These are phyloP conservation scores for Schizosaccharomyces cryophilus DNA, from an alignment of 805 yeast genomes.

Conservation along the genomic window DNA sequence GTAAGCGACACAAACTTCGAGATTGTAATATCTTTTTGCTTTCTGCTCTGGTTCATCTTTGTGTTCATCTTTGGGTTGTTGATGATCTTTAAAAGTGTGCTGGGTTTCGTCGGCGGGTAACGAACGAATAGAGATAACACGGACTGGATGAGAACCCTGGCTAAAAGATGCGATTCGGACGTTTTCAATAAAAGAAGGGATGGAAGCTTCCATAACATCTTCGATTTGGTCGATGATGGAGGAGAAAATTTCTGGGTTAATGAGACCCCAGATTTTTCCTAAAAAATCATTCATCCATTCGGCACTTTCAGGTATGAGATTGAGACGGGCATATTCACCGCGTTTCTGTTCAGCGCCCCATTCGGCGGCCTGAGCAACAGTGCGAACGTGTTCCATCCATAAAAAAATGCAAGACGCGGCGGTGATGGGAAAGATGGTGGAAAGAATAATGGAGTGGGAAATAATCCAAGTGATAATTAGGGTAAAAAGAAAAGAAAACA, in stretches of 20 bases:
- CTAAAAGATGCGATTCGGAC: not conserved
- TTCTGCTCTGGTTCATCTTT: not conserved
- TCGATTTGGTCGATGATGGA: not conserved
- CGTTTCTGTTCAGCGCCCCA: constrained; percentile 1
- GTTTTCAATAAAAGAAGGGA: constrained; percentile 1
- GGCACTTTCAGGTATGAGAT: constrained; percentile 1
- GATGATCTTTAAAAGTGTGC: not conserved
- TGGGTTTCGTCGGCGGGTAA: not conserved
- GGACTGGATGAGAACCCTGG: constrained; percentile 1
- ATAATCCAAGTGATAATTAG: not conserved
- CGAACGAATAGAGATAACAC: constrained; percentile 1
- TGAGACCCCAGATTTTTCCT: not conserved
- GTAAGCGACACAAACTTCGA: constrained; percentile 2
- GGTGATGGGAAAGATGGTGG: not conserved
- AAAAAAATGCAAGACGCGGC: not conserved
- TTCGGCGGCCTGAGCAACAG: not conserved
- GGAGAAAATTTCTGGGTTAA: constrained; percentile 1
- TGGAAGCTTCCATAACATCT: constrained; percentile 3
- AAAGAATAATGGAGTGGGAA: not conserved
- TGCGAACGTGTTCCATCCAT: not conserved
- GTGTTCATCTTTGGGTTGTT: not conserved
- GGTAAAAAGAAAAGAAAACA: not conserved
- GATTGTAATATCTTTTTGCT: not conserved
- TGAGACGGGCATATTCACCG: not conserved
- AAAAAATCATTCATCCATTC: constrained; percentile 1